Evolutionary conservation across 2,329 filamentous ascomycete genomes (phyloP).

Genomic region (Podosphaera xanthii): DNA sequence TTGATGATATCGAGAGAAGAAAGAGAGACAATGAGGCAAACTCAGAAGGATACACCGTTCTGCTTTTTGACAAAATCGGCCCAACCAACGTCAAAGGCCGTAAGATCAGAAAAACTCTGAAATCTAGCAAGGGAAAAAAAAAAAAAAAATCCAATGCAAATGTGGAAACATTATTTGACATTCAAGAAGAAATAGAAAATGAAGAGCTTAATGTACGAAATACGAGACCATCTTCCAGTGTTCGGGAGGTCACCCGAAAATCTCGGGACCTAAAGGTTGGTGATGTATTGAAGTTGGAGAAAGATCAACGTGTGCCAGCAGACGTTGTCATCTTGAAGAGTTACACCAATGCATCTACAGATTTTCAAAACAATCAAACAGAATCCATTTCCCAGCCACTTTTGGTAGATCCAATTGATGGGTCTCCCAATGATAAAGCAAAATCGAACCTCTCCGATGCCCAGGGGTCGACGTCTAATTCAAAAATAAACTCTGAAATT

Average conservation of each 20-base stretch:
- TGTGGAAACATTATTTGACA: conserved; percentile 33
- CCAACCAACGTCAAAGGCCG: conserved; percentile 15
- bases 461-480: conserved; percentile 9
- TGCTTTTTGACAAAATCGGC: conserved; percentile 43
- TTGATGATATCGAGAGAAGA: conserved; percentile 73
- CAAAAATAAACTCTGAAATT: conserved; percentile 12
- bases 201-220: conserved; percentile 21
- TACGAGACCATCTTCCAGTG: conserved; percentile 23
- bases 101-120: conserved; percentile 22
- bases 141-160: conserved; percentile 17
- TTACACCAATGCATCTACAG: conserved; percentile 31
- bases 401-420: conserved; percentile 14
- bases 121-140: conserved; percentile 22
- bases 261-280: conserved; percentile 81
- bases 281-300: conserved; percentile 79
- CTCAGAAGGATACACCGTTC: conserved; percentile 62
- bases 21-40: conserved; percentile 85
- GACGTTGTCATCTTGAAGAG: conserved; percentile 88
- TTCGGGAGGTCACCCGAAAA: conserved; percentile 51
- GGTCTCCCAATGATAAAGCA: conserved; percentile 11
- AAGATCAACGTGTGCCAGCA: conserved; percentile 81
- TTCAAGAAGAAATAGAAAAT: conserved; percentile 44
- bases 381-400: conserved; percentile 7
- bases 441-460: conserved; percentile 7
- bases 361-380: conserved; percentile 6